Conservation (phyloP, 2,329 filamentous ascomycete species). For the Chalaropsis ovoidea region DNA sequence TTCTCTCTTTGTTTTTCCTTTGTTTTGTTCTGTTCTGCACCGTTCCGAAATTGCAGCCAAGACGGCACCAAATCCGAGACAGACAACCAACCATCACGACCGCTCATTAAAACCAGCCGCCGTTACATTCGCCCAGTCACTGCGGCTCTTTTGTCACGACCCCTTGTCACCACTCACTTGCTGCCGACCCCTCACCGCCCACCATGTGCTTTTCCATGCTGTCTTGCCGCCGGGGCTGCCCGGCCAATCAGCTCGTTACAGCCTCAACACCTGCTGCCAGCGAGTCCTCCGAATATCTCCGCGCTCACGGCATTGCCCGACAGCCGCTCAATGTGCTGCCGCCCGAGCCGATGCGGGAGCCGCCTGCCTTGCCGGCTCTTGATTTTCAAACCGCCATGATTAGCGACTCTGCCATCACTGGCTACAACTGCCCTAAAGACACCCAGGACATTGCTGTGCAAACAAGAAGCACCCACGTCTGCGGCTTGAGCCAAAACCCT, state of each 20-base stretch:
- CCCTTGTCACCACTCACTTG: not conserved
- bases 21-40: conserved; percentile 4
- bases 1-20: not conserved
- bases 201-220: conserved; percentile 15
- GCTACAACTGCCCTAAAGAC: not conserved
- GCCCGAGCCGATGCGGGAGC: not conserved
- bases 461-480: not conserved
- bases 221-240: conserved; percentile 14
- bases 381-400: conserved; percentile 11
- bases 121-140: not conserved
- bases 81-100: not conserved
- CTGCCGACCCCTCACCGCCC: not conserved
- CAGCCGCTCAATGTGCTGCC: not conserved
- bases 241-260: not conserved
- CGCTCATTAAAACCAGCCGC: not conserved
- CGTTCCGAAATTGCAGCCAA: not conserved
- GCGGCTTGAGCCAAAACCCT: not conserved
- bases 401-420: not conserved
- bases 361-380: conserved; percentile 16
- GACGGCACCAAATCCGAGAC: not conserved
- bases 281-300: not conserved
- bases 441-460: not conserved
- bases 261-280: not conserved
- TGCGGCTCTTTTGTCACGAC: not conserved
- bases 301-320: not conserved